A percentile compares a stretch with the other conserved stretches of the same genome.
phyloP scores from a whole-genome alignment of 225 moss, liverwort and hornwort species.

The Straminergon stramineum region DNA sequence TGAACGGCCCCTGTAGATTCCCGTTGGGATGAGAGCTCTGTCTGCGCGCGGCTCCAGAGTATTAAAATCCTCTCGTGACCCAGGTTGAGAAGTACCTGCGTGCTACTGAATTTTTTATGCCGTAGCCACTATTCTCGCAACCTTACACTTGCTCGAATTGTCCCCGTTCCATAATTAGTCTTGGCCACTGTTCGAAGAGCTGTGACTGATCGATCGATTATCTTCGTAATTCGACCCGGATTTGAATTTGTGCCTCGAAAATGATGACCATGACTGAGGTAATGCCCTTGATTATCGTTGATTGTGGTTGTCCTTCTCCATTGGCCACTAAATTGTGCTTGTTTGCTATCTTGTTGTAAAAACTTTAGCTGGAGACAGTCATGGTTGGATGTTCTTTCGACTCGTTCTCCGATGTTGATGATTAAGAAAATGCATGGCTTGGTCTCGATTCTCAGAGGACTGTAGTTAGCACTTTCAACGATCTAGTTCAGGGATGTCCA shows the following conservation, averaged over 20 bases:
- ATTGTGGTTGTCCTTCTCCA: background rate
- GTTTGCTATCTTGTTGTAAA: background rate
- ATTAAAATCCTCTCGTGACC: background rate
- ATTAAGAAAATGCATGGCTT: background rate
- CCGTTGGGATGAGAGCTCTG: background rate
- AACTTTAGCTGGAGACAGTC: background rate
- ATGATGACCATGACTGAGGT: constrained; percentile 38
- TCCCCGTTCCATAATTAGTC: background rate
- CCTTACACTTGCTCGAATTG: background rate
- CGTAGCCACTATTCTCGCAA: rapidly evolving
- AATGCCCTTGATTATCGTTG: background rate
- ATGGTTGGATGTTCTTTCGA: background rate
- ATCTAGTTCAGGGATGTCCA: no score
- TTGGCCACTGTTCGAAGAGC: background rate
- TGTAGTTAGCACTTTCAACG: background rate
- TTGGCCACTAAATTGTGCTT: background rate
- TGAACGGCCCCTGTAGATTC: background rate
- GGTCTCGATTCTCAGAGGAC: background rate
- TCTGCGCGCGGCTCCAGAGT: background rate
- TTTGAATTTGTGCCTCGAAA: background rate
- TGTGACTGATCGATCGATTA: no score
- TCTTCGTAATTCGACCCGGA: no score
- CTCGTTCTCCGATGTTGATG: background rate
- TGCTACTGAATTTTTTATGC: rapidly evolving
- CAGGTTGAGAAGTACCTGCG: rapidly evolving